Conservation (phyloP, 768 basidiomycete genomes). For the Tricholoma bakamatsutake region DNA sequence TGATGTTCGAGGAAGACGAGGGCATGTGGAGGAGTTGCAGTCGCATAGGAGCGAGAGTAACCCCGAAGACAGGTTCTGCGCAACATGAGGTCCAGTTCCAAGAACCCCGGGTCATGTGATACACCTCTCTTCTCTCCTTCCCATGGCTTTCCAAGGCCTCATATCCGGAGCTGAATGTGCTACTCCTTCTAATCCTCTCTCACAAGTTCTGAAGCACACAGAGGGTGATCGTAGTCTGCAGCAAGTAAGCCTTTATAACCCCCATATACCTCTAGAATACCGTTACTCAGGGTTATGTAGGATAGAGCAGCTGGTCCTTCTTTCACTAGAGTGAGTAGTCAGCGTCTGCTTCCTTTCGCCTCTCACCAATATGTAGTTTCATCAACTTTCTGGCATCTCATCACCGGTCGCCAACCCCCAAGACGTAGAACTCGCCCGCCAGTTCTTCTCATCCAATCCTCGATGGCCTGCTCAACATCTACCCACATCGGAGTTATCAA, state of each 20-base stretch:
- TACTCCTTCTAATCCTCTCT: conserved; percentile 76
- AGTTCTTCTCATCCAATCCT: conserved; percentile 60
- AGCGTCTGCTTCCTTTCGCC: background rate
- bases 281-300: conserved; percentile 28
- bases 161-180: conserved; percentile 91
- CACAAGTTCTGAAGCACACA: conserved; percentile 85
- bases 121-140: background rate
- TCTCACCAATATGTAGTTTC: conserved; percentile 43
- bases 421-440: conserved; percentile 69
- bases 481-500: conserved; percentile 16
- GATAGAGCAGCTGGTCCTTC: conserved; percentile 73
- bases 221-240: conserved; percentile 87
- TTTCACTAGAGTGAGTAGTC: conserved; percentile 53
- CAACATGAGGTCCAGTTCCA: conserved; percentile 9
- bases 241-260: conserved; percentile 49
- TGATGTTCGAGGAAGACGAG: conserved; percentile 90
- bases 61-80: conserved; percentile 12
- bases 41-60: conserved; percentile 47
- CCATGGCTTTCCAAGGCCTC: conserved; percentile 73
- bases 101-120: background rate
- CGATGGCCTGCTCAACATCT: conserved; percentile 18
- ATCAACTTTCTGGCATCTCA: conserved; percentile 64
- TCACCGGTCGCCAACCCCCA: conserved; percentile 47
- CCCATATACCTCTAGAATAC: background rate
- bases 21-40: conserved; percentile 58